A percentile compares a stretch with the other conserved stretches of the same genome.
phyloP scores from a whole-genome alignment of 805 yeast species.

The Maudiozyma bulderi region DNA sequence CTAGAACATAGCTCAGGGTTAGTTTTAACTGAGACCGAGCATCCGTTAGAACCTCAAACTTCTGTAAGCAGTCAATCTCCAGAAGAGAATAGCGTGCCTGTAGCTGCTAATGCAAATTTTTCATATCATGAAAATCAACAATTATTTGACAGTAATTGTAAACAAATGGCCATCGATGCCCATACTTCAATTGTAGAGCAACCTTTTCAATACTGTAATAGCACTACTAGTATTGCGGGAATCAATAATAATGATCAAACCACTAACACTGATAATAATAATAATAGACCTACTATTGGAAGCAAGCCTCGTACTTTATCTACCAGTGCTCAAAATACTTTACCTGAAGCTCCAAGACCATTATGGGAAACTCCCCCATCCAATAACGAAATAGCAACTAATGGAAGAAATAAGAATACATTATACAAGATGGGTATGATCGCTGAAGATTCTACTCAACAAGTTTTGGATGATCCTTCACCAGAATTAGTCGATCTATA shows the following conservation, averaged over 20 bases:
- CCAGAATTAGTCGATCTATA: conserved; percentile 58
- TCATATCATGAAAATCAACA: conserved; percentile 28
- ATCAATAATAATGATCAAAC: background rate
- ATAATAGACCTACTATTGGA: background rate
- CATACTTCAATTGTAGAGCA: conserved; percentile 12
- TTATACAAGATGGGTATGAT: conserved; percentile 38
- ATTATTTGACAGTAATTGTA: conserved; percentile 24
- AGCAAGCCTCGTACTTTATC: conserved; percentile 15
- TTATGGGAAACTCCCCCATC: background rate
- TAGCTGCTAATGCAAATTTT: conserved; percentile 17
- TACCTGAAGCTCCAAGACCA: conserved; percentile 18
- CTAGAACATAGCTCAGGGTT: conserved; percentile 11
- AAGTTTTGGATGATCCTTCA: conserved; percentile 50
- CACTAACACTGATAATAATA: background rate
- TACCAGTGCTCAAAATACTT: conserved; percentile 17
- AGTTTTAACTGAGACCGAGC: conserved; percentile 1
- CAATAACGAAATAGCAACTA: background rate
- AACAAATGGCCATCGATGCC: conserved; percentile 25
- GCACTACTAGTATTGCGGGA: background rate
- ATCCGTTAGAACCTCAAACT: background rate
- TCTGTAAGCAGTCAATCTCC: background rate
- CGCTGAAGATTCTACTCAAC: conserved; percentile 40
- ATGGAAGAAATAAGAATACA: conserved; percentile 3
- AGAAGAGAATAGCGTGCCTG: conserved; percentile 2
- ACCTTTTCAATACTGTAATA: conserved; percentile 7